Percentiles rank a stretch among this genome's conserved stretches.
These are phyloP conservation scores for Pseudogymnoascus sp. DNA, from an alignment of 2,329 filamentous ascomycete species.

Conservation along the genomic window DNA sequence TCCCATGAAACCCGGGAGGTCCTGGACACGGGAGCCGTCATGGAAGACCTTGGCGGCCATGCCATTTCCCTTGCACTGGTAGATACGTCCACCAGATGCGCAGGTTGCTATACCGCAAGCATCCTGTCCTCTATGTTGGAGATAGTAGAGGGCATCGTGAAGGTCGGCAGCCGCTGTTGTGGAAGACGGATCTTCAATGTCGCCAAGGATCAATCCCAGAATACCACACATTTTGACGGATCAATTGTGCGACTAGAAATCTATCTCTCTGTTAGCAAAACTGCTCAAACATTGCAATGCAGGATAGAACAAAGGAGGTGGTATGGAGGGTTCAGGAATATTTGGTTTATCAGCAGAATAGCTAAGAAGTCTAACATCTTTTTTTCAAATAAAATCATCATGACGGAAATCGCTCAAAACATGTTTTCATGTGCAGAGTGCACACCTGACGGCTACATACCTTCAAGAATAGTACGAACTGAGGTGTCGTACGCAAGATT, in stretches of 20 bases:
- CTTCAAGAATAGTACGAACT: background rate
- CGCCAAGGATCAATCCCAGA: slow-evolving; percentile 51
- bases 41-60: slow-evolving; percentile 80
- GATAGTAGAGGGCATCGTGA: slow-evolving; percentile 63
- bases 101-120: slow-evolving; percentile 75
- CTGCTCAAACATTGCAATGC: background rate
- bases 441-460: background rate
- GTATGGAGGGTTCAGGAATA: slow-evolving; percentile 19
- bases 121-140: slow-evolving; percentile 73
- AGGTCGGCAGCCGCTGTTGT: slow-evolving; percentile 52
- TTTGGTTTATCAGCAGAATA: slow-evolving; percentile 22
- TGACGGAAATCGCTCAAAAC: slow-evolving; percentile 9
- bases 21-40: slow-evolving; percentile 63
- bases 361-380: slow-evolving; percentile 38
- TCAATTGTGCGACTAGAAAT: background rate
- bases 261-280: slow-evolving; percentile 10
- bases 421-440: background rate
- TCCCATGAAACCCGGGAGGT: slow-evolving; percentile 79
- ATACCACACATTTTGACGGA: slow-evolving; percentile 50
- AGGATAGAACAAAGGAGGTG: background rate
- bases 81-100: slow-evolving; percentile 69
- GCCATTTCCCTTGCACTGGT: slow-evolving; percentile 84
- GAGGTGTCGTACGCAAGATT: background rate
- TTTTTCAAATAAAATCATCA: slow-evolving; percentile 22
- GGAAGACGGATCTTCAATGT: slow-evolving; percentile 37